phyloP scores from a whole-genome alignment of 208 protist genomes.

The Trypanosomatidae sp. region DNA sequence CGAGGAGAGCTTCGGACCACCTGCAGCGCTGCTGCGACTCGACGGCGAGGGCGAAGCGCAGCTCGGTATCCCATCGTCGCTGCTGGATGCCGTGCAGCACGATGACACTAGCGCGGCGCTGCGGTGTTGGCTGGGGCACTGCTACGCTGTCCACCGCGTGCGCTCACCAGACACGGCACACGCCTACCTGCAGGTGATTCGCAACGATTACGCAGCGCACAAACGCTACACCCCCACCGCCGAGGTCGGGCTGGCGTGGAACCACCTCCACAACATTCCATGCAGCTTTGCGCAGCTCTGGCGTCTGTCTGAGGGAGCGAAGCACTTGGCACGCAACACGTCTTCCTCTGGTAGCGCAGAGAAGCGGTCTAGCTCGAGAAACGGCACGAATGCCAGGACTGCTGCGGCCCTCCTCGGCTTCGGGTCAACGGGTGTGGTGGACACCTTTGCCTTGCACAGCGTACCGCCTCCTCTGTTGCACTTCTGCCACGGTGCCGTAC shows the following conservation, averaged over 20 bases:
- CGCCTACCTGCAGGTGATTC: conserved; percentile 35
- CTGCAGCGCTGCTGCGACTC: neutral
- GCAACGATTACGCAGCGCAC: conserved; percentile 14
- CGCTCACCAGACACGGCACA: conserved; percentile 36
- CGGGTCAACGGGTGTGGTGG: no score
- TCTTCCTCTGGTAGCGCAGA: conserved; percentile 8
- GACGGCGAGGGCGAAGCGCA: conserved; percentile 5
- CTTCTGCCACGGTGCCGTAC: no score
- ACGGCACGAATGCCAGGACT: no score
- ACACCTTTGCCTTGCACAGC: no score
- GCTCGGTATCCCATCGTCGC: conserved; percentile 5
- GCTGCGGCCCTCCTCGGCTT: no score
- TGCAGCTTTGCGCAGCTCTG: conserved; percentile 22
- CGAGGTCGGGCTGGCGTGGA: conserved; percentile 29
- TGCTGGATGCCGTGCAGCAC: conserved; percentile 25
- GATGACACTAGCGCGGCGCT: conserved; percentile 32
- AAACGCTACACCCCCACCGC: conserved; percentile 14
- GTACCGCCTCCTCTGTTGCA: no score
- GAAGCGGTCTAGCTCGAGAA: conserved; percentile 12
- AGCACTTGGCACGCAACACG: neutral
- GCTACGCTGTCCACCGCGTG: conserved; percentile 25
- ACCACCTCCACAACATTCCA: conserved; percentile 15
- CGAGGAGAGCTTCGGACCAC: neutral
- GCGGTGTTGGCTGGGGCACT: conserved; percentile 42
- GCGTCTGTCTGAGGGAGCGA: neutral